phyloP scores from a whole-genome alignment of 2,329 filamentous ascomycete species.

The Arthrobotrys iridis region DNA sequence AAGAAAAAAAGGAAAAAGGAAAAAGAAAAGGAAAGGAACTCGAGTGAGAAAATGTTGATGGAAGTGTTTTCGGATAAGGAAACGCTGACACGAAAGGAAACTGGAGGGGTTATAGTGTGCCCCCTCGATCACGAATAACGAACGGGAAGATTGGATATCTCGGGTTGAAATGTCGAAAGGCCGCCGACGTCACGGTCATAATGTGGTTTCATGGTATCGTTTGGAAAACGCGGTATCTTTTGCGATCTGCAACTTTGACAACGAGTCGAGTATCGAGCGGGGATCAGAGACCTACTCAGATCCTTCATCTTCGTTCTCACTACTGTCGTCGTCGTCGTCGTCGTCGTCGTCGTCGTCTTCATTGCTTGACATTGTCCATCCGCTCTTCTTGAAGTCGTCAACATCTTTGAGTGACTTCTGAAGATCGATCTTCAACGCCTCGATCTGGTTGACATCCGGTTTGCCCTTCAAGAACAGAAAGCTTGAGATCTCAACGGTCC shows the following conservation, averaged over 20 bases:
- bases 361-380: slow-evolving; percentile 38
- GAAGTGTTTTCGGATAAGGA: neutral
- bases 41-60: neutral
- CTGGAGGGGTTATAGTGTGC: neutral
- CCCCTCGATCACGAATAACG: neutral
- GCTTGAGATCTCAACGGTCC: slow-evolving; percentile 40
- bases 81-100: slow-evolving; percentile 1
- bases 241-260: slow-evolving; percentile 1
- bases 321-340: slow-evolving; percentile 8
- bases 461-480: slow-evolving; percentile 50
- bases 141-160: slow-evolving; percentile 11
- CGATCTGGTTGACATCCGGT: slow-evolving; percentile 38
- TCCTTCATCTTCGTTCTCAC: slow-evolving; percentile 29
- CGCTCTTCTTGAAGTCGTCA: slow-evolving; percentile 49
- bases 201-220: slow-evolving; percentile 42
- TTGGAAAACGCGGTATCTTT: slow-evolving; percentile 13
- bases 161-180: slow-evolving; percentile 28
- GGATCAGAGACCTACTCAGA: slow-evolving; percentile 28
- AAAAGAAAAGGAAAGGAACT: neutral
- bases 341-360: slow-evolving; percentile 27
- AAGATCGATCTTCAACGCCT: slow-evolving; percentile 35
- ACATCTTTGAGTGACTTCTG: slow-evolving; percentile 24
- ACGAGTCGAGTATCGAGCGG: neutral
- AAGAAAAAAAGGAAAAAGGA: slow-evolving; percentile 12
- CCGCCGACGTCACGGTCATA: slow-evolving; percentile 31